Percentiles rank a stretch among this genome's conserved stretches.
Evolutionary conservation across 2,329 filamentous ascomycete genomes (phyloP).

Genomic region (Cladosporium colombiae): DNA sequence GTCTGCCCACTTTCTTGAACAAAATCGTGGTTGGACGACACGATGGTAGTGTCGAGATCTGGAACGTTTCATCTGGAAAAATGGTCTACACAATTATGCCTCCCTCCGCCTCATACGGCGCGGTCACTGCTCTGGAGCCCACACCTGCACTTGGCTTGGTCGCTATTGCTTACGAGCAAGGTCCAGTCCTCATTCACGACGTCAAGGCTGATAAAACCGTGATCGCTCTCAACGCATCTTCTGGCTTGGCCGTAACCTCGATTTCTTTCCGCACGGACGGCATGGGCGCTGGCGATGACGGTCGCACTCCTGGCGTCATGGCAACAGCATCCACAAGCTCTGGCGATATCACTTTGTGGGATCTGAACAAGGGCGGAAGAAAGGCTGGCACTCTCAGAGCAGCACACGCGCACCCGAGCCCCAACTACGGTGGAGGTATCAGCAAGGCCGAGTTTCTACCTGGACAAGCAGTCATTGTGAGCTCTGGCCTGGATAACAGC

Average conservation of each 20-base stretch:
- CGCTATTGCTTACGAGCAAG: conserved; percentile 82
- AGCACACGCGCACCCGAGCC: conserved; percentile 76
- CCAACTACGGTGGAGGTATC: conserved; percentile 74
- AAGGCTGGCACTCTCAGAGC: conserved; percentile 84
- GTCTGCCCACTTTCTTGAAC: conserved; percentile 93
- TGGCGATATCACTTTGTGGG: conserved; percentile 94
- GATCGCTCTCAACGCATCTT: conserved; percentile 58
- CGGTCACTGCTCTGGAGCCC: conserved; percentile 84
- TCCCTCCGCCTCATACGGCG: conserved; percentile 68
- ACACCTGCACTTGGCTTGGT: conserved; percentile 82
- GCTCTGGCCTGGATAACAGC: conserved; percentile 89
- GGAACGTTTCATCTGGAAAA: conserved; percentile 92
- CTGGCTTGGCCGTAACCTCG: conserved; percentile 67
- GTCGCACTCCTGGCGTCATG: conserved; percentile 85
- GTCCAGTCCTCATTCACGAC: conserved; percentile 78
- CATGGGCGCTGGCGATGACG: conserved; percentile 83
- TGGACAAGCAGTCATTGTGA: conserved; percentile 86
- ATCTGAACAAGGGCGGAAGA: conserved; percentile 84
- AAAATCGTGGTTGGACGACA: conserved; percentile 87
- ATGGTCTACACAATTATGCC: conserved; percentile 88
- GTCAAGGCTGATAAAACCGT: conserved; percentile 74
- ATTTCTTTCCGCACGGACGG: conserved; percentile 92
- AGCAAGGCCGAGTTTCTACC: conserved; percentile 86
- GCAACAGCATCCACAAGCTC: conserved; percentile 77
- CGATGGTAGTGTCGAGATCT: conserved; percentile 92